Evolutionary conservation across 2,329 filamentous ascomycete species (phyloP).

Genomic region (Clonostachys byssicola): DNA sequence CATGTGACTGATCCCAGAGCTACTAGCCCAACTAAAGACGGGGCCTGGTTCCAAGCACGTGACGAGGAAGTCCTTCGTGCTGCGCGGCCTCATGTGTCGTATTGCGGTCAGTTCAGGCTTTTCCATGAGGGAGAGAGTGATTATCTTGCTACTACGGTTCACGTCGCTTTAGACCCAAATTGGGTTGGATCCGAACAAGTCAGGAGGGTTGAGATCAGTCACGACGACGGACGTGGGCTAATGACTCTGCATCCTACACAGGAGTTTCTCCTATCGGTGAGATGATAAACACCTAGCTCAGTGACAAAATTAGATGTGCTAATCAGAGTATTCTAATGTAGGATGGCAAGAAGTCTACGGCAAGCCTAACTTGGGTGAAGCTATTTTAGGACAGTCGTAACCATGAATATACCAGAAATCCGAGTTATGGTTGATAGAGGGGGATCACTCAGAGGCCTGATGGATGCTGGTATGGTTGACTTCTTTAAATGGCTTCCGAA

Average conservation of each 20-base stretch:
- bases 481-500: too few species aligned
- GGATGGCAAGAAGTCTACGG: not conserved
- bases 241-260: not conserved
- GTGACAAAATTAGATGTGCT: not conserved
- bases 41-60: not conserved
- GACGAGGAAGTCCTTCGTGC: not conserved
- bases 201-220: not conserved
- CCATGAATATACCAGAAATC: too few species aligned
- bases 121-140: not conserved
- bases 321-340: not conserved
- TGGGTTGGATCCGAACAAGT: not conserved
- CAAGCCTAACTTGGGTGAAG: not conserved
- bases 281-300: not conserved
- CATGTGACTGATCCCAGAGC: not conserved
- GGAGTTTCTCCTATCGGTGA: not conserved
- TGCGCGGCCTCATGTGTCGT: not conserved
- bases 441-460: too few species aligned
- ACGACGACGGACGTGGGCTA: not conserved
- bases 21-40: not conserved
- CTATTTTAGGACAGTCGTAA: not conserved
- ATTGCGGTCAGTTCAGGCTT: not conserved
- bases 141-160: not conserved
- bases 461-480: too few species aligned
- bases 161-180: not conserved
- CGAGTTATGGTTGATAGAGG: too few species aligned